Base-by-base conservation (phyloP, 164 flowering plant genomes). In the Pachysandra terminalis region DNA sequence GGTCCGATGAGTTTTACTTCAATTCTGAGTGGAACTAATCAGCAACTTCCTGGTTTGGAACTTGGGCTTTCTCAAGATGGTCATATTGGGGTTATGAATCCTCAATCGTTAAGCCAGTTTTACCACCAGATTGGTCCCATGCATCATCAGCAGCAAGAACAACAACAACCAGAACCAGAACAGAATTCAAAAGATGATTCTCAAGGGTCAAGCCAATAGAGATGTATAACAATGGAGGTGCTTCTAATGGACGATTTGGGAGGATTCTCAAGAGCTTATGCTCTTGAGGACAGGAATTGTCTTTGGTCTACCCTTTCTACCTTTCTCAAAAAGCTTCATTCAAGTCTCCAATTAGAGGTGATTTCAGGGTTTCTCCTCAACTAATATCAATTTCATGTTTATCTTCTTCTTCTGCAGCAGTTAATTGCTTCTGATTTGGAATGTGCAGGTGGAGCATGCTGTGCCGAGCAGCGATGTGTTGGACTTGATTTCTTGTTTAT, bases 1-100 rank as follows among this genome's bases (percentile, higher is more conserved):
- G 77, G 79, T 25, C 67, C 70, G 0, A 58, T 71, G 74, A 71
- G 74, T 48, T 72, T 71, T 55, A 59, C 70, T 32, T 67, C 84
- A 41, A 77, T 77, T 63, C 54, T 82, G 61, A 68, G 74, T 54
- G 80, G 74, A 6, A 64, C 27, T 19, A 64, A 69, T 21, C 87
- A 80, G 54, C 81, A 79, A 59, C 68, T 80, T 27, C 88, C 90
- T 0, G 93, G 89, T 12, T 74, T 89, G 72, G 90, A 89, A 73
- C 86, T 89, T 21, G 94, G 91, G 1, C 83, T 89, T 25, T 85
- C 91, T 21, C 94, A 85, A 68, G 91, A 87, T 68, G 87, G 83
- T 12, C 83, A 83, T 78, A 71, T 78, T 64, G 85, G 87, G 68
- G 80, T 83, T 19, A 60, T 82, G 63, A 83, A 72, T 75, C 59